A percentile compares a stretch with the other conserved stretches of the same genome.
Evolutionary conservation across 1,284 basidiomycete species (phyloP).

Genomic region (Trichosporon sp.): DNA sequence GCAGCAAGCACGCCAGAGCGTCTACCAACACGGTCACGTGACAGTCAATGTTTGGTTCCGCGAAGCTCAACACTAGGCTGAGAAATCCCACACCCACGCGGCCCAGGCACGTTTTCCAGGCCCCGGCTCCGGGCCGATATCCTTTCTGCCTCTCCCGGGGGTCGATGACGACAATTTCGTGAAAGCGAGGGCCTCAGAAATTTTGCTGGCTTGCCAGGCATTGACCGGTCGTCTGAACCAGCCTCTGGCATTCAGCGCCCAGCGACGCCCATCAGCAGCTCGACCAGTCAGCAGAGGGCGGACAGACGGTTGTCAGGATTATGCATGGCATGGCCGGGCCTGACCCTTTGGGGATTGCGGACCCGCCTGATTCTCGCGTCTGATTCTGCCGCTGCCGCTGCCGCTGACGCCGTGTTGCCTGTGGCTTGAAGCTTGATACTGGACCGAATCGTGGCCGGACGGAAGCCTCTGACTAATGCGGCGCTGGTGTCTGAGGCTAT

Average conservation of each 20-base stretch:
- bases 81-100: neutral
- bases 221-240: neutral
- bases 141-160: neutral
- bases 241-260: neutral
- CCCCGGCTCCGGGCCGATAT: neutral
- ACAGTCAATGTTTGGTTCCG: neutral
- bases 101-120: neutral
- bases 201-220: neutral
- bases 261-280: neutral
- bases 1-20: too few relatives aligned
- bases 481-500: neutral
- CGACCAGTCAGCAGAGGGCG: neutral
- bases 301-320: constrained; percentile 10
- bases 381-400: neutral
- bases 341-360: too few relatives aligned
- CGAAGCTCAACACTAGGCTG: neutral
- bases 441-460: neutral
- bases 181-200: constrained; percentile 6
- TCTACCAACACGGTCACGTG: neutral
- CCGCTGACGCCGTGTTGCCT: too few relatives aligned
- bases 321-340: constrained; percentile 4
- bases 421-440: too few relatives aligned
- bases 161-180: neutral
- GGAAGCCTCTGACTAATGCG: neutral
- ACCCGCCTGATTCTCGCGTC: neutral